phyloP scores from a whole-genome alignment of 192 early-diverging fungal genomes.

The Coemansia aciculifera region DNA sequence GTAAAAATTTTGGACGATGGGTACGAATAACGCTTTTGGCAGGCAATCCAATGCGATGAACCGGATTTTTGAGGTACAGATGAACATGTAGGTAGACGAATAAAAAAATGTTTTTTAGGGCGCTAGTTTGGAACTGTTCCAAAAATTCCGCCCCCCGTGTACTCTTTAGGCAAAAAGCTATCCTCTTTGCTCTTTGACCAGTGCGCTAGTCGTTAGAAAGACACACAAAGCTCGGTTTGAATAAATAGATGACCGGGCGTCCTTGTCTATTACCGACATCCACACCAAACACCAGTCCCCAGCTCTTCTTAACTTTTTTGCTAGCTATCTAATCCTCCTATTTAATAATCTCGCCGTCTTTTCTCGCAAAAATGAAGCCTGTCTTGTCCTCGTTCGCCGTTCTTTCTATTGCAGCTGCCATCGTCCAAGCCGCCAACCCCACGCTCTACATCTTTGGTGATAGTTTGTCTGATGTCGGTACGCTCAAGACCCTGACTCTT shows the following conservation, averaged over 20 bases:
- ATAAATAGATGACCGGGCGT: neutral
- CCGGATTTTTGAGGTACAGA: too few relatives aligned
- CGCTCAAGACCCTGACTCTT: slow-evolving; percentile 21
- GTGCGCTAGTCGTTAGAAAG: neutral
- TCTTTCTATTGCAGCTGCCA: neutral
- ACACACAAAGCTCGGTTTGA: neutral
- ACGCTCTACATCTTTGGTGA: slow-evolving; percentile 39
- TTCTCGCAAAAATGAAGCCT: neutral
- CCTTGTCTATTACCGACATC: neutral
- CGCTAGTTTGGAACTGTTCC: too few relatives aligned
- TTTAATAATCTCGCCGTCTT: neutral
- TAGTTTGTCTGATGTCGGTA: slow-evolving; percentile 26
- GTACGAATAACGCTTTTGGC: too few relatives aligned
- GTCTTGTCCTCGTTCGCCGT: neutral
- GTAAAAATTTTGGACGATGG: neutral
- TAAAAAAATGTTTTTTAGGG: too few relatives aligned
- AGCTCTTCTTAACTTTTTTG: neutral
- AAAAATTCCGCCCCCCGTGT: too few relatives aligned
- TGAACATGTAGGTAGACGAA: too few relatives aligned
- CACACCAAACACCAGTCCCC: neutral
- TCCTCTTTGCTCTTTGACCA: neutral
- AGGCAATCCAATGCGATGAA: neutral
- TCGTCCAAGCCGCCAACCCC: slow-evolving; percentile 14
- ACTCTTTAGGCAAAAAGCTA: neutral
- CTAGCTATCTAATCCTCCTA: neutral